Evolutionary conservation across 129 eudicot species (phyloP).

Genomic region (Saposhnikovia divaricata): DNA sequence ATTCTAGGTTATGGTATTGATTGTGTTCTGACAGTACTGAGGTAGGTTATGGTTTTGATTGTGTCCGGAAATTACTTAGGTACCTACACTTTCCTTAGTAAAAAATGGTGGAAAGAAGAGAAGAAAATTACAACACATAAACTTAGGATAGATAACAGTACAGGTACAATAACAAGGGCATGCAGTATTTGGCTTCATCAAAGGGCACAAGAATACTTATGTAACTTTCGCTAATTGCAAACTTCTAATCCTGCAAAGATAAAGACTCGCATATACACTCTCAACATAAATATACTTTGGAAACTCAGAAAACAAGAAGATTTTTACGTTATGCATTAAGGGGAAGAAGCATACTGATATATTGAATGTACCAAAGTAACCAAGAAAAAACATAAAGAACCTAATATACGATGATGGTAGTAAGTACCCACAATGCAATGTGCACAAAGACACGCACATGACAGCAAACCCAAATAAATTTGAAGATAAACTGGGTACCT

Average conservation of each 20-base stretch:
- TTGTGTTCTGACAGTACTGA: neutral
- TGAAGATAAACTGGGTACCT: constrained; percentile 32
- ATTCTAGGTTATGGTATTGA: neutral
- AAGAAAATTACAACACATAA: neutral
- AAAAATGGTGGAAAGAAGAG: too few relatives aligned
- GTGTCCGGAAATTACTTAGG: neutral
- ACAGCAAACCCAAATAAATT: neutral
- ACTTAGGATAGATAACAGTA: neutral
- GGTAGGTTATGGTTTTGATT: neutral
- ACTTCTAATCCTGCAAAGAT: neutral
- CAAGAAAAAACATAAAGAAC: neutral
- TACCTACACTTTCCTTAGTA: neutral
- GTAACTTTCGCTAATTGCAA: neutral
- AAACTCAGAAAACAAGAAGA: neutral
- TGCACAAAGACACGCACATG: neutral
- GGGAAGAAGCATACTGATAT: neutral
- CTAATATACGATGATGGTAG: neutral
- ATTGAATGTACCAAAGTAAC: neutral
- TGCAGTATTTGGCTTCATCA: neutral
- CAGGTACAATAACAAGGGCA: neutral
- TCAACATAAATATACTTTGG: neutral
- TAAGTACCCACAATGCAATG: neutral
- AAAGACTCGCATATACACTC: neutral
- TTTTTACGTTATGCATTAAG: neutral
- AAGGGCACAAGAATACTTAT: neutral